phyloP scores from a whole-genome alignment of 495 filamentous ascomycete species.

The Geoglossum glabrum region DNA sequence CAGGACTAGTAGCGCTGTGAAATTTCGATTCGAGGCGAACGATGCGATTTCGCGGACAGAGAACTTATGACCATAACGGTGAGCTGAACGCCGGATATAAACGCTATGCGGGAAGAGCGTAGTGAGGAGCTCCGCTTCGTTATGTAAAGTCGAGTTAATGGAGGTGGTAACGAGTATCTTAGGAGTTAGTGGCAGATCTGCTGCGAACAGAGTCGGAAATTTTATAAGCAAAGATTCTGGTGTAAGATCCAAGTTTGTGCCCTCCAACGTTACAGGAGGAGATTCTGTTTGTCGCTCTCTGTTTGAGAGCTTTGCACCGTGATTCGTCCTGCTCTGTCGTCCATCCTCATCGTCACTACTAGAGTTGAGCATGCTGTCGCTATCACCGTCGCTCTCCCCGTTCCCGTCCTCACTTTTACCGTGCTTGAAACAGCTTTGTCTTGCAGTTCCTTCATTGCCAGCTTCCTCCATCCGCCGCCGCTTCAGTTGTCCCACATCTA shows the following conservation, averaged over 20 bases:
- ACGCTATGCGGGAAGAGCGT: conserved; percentile 66
- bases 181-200: conserved; percentile 35
- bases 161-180: conserved; percentile 83
- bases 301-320: conserved; percentile 3
- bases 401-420: conserved; percentile 22
- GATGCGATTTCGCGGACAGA: conserved; percentile 73
- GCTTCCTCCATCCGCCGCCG: conserved; percentile 30
- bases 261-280: conserved; percentile 4
- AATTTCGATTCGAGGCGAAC: conserved; percentile 63
- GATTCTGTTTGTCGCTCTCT: conserved; percentile 6
- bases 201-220: conserved; percentile 66
- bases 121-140: conserved; percentile 58
- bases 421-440: conserved; percentile 23
- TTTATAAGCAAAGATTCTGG: conserved; percentile 20
- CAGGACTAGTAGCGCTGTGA: conserved; percentile 59
- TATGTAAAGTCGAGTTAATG: conserved; percentile 65
- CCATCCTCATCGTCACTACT: conserved; percentile 26
- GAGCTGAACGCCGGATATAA: conserved; percentile 68
- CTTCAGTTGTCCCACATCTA: conserved; percentile 62
- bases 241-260: conserved; percentile 19
- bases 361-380: conserved; percentile 53
- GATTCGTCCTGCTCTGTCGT: neutral
- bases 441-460: conserved; percentile 29
- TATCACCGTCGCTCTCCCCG: conserved; percentile 35
- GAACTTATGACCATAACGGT: conserved; percentile 67